These are phyloP conservation scores for Hyphopichia fennica DNA, from an alignment of 1,139 yeast species.

Conservation along the genomic window DNA sequence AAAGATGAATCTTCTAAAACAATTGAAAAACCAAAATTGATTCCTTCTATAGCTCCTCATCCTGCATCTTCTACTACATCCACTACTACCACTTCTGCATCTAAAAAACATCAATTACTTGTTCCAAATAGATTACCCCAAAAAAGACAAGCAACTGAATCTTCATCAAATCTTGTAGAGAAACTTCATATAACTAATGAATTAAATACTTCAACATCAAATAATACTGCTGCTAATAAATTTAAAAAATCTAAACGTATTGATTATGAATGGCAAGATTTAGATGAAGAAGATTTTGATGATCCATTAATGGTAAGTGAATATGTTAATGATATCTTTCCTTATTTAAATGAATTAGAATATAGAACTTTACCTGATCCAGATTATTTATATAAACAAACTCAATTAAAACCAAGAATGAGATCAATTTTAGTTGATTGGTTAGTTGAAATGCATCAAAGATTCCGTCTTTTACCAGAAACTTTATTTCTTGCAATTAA, in stretches of 20 bases:
- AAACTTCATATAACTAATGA: slow-evolving; percentile 30
- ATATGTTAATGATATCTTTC: slow-evolving; percentile 85
- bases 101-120: slow-evolving; percentile 10
- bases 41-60: neutral
- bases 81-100: slow-evolving; percentile 1
- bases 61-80: neutral
- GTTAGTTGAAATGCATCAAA: slow-evolving; percentile 89
- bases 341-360: slow-evolving; percentile 75
- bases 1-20: neutral
- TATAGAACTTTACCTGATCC: slow-evolving; percentile 75
- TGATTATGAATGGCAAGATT: slow-evolving; percentile 79
- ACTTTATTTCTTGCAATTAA: slow-evolving; percentile 86
- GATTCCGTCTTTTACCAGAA: slow-evolving; percentile 86
- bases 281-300: slow-evolving; percentile 85
- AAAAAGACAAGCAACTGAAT: slow-evolving; percentile 58
- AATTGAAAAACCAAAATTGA: neutral
- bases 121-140: slow-evolving; percentile 51
- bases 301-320: slow-evolving; percentile 97
- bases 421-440: slow-evolving; percentile 91
- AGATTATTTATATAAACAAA: slow-evolving; percentile 71
- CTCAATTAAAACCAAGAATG: slow-evolving; percentile 78
- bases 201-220: slow-evolving; percentile 9
- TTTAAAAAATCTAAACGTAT: slow-evolving; percentile 37
- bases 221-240: slow-evolving; percentile 22
- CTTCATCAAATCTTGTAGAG: slow-evolving; percentile 50